Evolutionary conservation across 192 early-diverging fungal genomes (phyloP).

Genomic region (Podila epicladia): DNA sequence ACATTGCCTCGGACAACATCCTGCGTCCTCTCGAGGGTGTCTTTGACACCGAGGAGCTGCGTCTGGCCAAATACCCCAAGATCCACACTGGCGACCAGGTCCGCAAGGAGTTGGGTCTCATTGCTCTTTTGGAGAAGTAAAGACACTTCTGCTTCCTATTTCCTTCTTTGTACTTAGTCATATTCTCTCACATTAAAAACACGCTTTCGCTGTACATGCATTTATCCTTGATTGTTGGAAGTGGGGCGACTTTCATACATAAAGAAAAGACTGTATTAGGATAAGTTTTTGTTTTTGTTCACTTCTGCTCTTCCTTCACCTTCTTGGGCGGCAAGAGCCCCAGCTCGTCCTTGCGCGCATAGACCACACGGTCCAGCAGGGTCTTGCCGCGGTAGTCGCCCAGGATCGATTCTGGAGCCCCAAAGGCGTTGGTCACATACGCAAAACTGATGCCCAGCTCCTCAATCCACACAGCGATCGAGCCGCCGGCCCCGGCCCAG

Average conservation of each 20-base stretch:
- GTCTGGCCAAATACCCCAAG: conserved; percentile 71
- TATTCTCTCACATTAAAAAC: too few relatives aligned
- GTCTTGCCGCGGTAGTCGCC: conserved; percentile 66
- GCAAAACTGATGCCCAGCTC: conserved; percentile 65
- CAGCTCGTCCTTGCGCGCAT: conserved; percentile 29
- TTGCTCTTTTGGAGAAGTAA: conserved; percentile 62
- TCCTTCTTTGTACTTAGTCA: too few relatives aligned
- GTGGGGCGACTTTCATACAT: too few relatives aligned
- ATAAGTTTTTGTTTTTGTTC: too few relatives aligned
- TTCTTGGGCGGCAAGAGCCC: conserved; percentile 14
- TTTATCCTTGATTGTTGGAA: too few relatives aligned
- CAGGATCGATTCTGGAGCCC: conserved; percentile 46
- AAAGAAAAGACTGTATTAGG: too few relatives aligned
- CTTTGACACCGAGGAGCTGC: conserved; percentile 48
- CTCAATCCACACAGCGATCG: conserved; percentile 63
- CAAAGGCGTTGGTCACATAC: conserved; percentile 67
- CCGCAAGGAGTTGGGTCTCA: conserved; percentile 67
- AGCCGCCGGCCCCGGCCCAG: conserved; percentile 74
- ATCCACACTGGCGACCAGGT: conserved; percentile 72
- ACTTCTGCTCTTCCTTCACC: background rate
- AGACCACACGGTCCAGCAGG: conserved; percentile 57
- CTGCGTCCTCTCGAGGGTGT: conserved; percentile 62
- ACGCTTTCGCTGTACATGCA: too few relatives aligned
- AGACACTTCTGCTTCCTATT: background rate
- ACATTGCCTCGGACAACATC: conserved; percentile 72